phyloP scores from a whole-genome alignment of 192 early-diverging fungal genomes.

The Allomyces javanicus region DNA sequence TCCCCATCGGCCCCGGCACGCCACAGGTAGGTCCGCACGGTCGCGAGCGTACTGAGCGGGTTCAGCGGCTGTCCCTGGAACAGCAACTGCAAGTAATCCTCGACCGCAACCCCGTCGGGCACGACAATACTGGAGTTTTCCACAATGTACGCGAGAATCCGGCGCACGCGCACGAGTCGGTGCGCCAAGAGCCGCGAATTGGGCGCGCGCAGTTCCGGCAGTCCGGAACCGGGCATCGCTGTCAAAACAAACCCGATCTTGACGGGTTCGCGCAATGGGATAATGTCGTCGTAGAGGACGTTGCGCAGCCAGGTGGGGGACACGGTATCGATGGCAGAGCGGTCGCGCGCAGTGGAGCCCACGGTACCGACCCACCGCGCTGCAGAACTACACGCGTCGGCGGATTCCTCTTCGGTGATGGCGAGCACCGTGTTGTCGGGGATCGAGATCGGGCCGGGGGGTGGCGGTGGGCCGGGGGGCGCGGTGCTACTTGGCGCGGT shows the following conservation, averaged over 20 bases:
- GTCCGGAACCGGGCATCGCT: constrained; percentile 34
- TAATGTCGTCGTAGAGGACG: constrained; percentile 54
- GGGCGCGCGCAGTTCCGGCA: constrained; percentile 23
- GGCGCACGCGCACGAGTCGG: constrained; percentile 68
- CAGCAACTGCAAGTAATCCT: neutral
- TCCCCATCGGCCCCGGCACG: neutral
- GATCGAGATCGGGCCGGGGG: constrained; percentile 34
- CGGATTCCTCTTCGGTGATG: constrained; percentile 47
- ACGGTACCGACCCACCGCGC: constrained; percentile 53
- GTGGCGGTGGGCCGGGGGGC: constrained; percentile 18
- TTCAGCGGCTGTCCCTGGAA: neutral
- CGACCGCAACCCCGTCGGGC: neutral
- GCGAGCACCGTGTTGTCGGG: constrained; percentile 45
- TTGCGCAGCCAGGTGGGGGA: constrained; percentile 74
- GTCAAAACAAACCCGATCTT: constrained; percentile 70
- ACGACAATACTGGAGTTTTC: constrained; percentile 27
- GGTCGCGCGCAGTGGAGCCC: constrained; percentile 1
- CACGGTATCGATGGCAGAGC: constrained; percentile 32
- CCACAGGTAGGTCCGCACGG: neutral
- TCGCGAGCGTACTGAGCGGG: neutral
- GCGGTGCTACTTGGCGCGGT: constrained; percentile 6
- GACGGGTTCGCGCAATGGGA: constrained; percentile 45
- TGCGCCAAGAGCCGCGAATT: constrained; percentile 63
- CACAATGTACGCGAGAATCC: constrained; percentile 61
- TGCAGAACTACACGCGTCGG: constrained; percentile 46